Conservation (phyloP, 1,284 basidiomycete genomes). For the Apiotrichum siamense region DNA sequence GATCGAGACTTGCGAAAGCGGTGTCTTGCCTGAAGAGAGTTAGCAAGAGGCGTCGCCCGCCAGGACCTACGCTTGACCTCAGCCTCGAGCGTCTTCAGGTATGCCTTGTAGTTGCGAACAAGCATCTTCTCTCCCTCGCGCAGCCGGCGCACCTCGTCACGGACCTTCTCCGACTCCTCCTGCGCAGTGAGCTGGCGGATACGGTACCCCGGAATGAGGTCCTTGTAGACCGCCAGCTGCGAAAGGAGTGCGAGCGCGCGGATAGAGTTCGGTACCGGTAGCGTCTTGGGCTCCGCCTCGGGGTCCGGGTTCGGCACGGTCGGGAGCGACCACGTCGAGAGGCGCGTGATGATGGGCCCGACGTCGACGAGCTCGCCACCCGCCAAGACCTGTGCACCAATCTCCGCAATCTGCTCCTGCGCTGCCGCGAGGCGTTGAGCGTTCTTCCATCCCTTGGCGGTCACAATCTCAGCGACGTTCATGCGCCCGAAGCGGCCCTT, state of each 20-base stretch:
- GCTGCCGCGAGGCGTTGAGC: slow-evolving; percentile 65
- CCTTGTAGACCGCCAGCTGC: slow-evolving; percentile 89
- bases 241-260: slow-evolving; percentile 84
- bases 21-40: slow-evolving; percentile 57
- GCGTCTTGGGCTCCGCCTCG: slow-evolving; percentile 45
- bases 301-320: slow-evolving; percentile 63
- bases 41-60: slow-evolving; percentile 14
- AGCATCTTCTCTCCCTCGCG: slow-evolving; percentile 98
- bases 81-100: slow-evolving; percentile 73
- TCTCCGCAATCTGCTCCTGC: slow-evolving; percentile 80
- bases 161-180: slow-evolving; percentile 88
- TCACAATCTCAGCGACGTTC: slow-evolving; percentile 68
- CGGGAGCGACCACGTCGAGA: slow-evolving; percentile 74
- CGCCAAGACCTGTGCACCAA: slow-evolving; percentile 81
- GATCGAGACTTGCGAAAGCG: slow-evolving; percentile 65
- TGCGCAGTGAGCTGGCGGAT: slow-evolving; percentile 84
- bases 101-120: slow-evolving; percentile 80
- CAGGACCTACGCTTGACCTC: slow-evolving; percentile 70
- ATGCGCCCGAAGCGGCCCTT: slow-evolving; percentile 65
- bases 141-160: slow-evolving; percentile 82
- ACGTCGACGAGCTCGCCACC: slow-evolving; percentile 54
- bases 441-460: slow-evolving; percentile 54
- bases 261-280: slow-evolving; percentile 73
- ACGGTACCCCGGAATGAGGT: slow-evolving; percentile 78
- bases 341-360: slow-evolving; percentile 71